phyloP scores from a whole-genome alignment of 2,329 filamentous ascomycete genomes.

The Sarocladiaceae sp. region DNA sequence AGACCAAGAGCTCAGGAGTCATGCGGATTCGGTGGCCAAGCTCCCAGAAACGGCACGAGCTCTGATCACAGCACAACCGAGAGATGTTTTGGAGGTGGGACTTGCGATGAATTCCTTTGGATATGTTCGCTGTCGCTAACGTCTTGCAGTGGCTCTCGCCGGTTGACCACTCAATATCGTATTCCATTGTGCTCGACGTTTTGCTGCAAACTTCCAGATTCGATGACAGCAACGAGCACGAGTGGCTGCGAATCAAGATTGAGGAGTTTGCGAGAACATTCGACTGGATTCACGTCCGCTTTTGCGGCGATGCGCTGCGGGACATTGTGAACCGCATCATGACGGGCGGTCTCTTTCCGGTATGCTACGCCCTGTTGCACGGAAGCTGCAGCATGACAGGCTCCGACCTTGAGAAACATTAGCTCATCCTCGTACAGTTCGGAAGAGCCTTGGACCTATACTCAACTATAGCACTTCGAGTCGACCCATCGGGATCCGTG shows the following conservation, averaged over 20 bases:
- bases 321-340: neutral
- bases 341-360: neutral
- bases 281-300: conserved; percentile 4
- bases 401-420: too few relatives aligned
- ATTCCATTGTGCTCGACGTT: conserved; percentile 1
- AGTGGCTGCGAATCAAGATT: neutral
- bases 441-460: neutral
- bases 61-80: neutral
- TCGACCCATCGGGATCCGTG: conserved; percentile 61
- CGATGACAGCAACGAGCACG: neutral
- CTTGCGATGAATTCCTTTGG: neutral
- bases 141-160: neutral
- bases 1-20: neutral
- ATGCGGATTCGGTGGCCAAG: conserved; percentile 1
- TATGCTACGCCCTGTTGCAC: too few relatives aligned
- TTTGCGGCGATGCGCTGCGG: neutral
- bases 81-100: neutral
- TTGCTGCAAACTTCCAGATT: neutral
- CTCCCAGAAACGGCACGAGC: conserved; percentile 2
- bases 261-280: neutral
- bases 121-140: neutral
- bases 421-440: too few relatives aligned
- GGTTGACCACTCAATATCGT: neutral
- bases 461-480: conserved; percentile 23
- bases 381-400: too few relatives aligned